Evolutionary conservation across 1,139 yeast species (phyloP).

Genomic region (Zygosaccharomyces sapae): DNA sequence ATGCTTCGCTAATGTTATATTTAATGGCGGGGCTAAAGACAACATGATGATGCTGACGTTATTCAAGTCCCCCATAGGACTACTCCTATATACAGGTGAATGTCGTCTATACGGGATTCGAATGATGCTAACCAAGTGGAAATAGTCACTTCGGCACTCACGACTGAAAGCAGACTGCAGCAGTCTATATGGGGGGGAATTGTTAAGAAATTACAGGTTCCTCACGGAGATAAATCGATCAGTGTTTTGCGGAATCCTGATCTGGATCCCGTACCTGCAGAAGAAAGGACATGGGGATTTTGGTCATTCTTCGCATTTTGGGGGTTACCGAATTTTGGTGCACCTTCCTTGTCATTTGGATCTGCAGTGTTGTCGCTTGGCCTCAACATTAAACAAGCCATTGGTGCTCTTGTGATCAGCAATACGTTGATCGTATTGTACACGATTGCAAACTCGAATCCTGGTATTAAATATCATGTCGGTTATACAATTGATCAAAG

Average conservation of each 20-base stretch:
- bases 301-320: conserved; percentile 34
- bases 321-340: conserved; percentile 34
- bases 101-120: not conserved
- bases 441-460: conserved; percentile 30
- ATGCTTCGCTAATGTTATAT: too few relatives aligned
- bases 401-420: conserved; percentile 37
- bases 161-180: not conserved
- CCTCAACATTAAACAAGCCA: conserved; percentile 35
- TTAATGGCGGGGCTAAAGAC: too few relatives aligned
- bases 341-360: conserved; percentile 35
- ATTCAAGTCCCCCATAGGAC: too few relatives aligned
- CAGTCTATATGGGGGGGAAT: not conserved
- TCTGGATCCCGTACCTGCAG: conserved; percentile 35
- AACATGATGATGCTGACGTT: too few relatives aligned
- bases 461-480: conserved; percentile 34
- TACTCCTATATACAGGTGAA: too few relatives aligned
- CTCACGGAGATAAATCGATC: conserved; percentile 24
- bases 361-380: conserved; percentile 34
- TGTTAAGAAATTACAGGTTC: conserved; percentile 37
- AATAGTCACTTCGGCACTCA: not conserved
- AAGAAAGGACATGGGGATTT: conserved; percentile 34
- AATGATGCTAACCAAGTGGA: not conserved
- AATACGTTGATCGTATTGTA: conserved; percentile 30
- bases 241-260: conserved; percentile 30
- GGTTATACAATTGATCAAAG: conserved; percentile 36